Percentiles rank a stretch among this genome's conserved stretches.
Evolutionary conservation across 208 protist species (phyloP).

Genomic region (Trypanosoma conorhini): DNA sequence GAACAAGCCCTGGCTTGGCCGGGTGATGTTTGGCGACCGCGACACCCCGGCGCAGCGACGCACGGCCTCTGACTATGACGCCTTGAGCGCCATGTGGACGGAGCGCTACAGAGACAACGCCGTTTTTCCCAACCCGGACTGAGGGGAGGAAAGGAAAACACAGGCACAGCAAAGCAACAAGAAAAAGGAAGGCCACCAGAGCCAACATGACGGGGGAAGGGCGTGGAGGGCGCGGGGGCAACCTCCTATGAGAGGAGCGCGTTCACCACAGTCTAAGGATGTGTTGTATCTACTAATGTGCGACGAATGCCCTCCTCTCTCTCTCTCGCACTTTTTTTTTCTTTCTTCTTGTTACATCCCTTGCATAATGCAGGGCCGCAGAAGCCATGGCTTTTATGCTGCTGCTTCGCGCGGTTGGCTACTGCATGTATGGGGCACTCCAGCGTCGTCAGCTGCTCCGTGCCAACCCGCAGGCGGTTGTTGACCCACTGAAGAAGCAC

Average conservation of each 20-base stretch:
- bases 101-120: constrained; percentile 63
- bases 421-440: constrained; percentile 1
- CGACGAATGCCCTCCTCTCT: neutral
- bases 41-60: constrained; percentile 49
- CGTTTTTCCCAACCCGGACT: neutral
- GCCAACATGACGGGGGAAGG: neutral
- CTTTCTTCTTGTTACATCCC: constrained; percentile 5
- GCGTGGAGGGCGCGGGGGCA: neutral
- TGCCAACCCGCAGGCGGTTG: constrained; percentile 11
- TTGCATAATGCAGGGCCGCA: neutral
- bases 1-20: constrained; percentile 90
- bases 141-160: neutral
- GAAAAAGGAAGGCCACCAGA: neutral
- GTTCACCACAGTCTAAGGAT: neutral
- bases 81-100: constrained; percentile 69
- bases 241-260: neutral
- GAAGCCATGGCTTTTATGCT: constrained; percentile 12
- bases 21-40: constrained; percentile 85
- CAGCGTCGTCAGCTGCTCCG: constrained; percentile 10
- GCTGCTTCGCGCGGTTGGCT: neutral
- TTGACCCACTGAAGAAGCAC: constrained; percentile 12
- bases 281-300: constrained; percentile 1
- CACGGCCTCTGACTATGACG: constrained; percentile 52
- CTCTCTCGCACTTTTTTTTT: constrained; percentile 5
- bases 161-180: constrained; percentile 1